Evolutionary conservation across 2,329 filamentous ascomycete genomes (phyloP).

Genomic region (Pestalotiopsis sp.): DNA sequence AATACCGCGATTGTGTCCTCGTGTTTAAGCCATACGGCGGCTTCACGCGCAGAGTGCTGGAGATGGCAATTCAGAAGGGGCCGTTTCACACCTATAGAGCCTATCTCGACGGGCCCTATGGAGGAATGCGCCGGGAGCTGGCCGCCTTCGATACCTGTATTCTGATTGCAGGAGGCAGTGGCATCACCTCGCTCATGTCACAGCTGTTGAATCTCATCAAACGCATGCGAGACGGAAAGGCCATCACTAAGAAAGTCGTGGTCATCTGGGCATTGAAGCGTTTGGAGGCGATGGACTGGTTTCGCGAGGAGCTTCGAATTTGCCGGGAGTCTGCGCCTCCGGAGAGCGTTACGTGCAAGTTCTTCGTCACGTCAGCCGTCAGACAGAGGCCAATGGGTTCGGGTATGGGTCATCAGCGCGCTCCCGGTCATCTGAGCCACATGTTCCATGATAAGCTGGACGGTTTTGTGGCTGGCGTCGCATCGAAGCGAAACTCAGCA

Average conservation of each 20-base stretch:
- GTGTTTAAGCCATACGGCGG: slow-evolving; percentile 91
- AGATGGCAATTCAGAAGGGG: slow-evolving; percentile 80
- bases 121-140: slow-evolving; percentile 87
- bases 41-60: slow-evolving; percentile 84
- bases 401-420: slow-evolving; percentile 32
- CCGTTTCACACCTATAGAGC: slow-evolving; percentile 91
- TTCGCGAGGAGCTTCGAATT: slow-evolving; percentile 90
- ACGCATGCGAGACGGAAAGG: slow-evolving; percentile 91
- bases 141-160: slow-evolving; percentile 93
- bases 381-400: slow-evolving; percentile 36
- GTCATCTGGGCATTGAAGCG: slow-evolving; percentile 94
- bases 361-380: slow-evolving; percentile 85
- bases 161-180: slow-evolving; percentile 89
- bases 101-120: slow-evolving; percentile 92
- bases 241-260: slow-evolving; percentile 85
- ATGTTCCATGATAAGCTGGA: slow-evolving; percentile 85
- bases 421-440: slow-evolving; percentile 68
- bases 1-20: slow-evolving; percentile 84
- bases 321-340: slow-evolving; percentile 88
- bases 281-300: slow-evolving; percentile 96
- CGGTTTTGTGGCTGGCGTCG: slow-evolving; percentile 83
- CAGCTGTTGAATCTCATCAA: slow-evolving; percentile 94
- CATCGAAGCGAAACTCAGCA: slow-evolving; percentile 82
- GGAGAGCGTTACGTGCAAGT: slow-evolving; percentile 88
- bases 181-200: slow-evolving; percentile 90